Percentiles rank a stretch among this genome's conserved stretches.
Evolutionary conservation across 2,329 filamentous ascomycete species (phyloP).

Genomic region (Venturia oleaginea): DNA sequence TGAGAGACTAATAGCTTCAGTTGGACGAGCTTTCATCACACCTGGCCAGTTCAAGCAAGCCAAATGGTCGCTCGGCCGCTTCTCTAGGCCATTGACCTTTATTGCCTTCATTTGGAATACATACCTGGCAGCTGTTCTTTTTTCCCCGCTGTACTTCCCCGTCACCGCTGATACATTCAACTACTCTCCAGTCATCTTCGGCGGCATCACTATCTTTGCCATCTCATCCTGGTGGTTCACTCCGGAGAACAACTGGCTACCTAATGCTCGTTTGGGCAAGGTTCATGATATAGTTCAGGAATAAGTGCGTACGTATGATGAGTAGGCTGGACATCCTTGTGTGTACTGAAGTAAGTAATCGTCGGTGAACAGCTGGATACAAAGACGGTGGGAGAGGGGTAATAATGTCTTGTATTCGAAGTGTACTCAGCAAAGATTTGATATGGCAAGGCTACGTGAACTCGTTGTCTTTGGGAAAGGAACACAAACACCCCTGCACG

Average conservation of each 20-base stretch:
- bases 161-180: constrained; percentile 27
- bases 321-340: background rate
- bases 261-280: constrained; percentile 9
- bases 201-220: constrained; percentile 30
- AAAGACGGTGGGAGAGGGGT: background rate
- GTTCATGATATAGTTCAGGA: constrained; percentile 13
- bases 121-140: constrained; percentile 30
- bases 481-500: background rate
- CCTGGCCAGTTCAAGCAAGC: constrained; percentile 28
- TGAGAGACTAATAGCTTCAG: constrained; percentile 11
- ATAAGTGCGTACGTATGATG: background rate
- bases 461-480: background rate
- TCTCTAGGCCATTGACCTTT: constrained; percentile 27
- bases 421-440: background rate
- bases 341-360: background rate
- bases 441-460: background rate
- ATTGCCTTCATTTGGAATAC: constrained; percentile 31
- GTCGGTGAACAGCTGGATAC: background rate
- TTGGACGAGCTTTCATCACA: constrained; percentile 30
- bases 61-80: constrained; percentile 28
- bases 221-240: constrained; percentile 27
- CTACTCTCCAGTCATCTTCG: constrained; percentile 31
- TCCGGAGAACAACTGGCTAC: constrained; percentile 28
- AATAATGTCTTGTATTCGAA: background rate
- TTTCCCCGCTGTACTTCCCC: constrained; percentile 30